Percentiles rank a stretch among this genome's conserved stretches.
phyloP scores from a whole-genome alignment of 164 flowering plant genomes.

The Kalanchoe fedtschenkoi region DNA sequence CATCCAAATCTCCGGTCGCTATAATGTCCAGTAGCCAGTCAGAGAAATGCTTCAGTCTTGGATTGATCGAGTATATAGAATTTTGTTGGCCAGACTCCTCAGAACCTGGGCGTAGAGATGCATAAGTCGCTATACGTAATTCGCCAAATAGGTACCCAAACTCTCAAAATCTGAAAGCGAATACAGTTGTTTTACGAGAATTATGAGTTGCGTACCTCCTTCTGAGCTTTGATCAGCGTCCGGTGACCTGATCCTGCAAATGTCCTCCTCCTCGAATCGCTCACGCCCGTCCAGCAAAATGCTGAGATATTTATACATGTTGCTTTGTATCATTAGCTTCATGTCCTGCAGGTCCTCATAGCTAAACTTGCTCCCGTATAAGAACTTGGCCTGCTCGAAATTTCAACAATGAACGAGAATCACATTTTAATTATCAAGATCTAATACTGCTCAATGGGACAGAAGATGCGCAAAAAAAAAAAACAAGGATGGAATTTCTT shows the following conservation, averaged over 20 bases:
- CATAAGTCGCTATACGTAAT: neutral
- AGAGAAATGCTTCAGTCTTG: slow-evolving; percentile 86
- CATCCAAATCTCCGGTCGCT: slow-evolving; percentile 96
- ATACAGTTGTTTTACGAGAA: neutral
- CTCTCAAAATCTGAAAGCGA: too few species aligned
- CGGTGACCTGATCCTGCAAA: slow-evolving; percentile 19
- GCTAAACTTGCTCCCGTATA: slow-evolving; percentile 69
- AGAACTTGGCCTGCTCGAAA: slow-evolving; percentile 65
- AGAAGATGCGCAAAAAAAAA: too few species aligned
- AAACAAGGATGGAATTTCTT: too few species aligned
- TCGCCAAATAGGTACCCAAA: too few species aligned
- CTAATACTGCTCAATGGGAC: neutral
- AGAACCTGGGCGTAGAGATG: slow-evolving; percentile 31
- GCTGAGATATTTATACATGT: slow-evolving; percentile 90
- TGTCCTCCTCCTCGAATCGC: slow-evolving; percentile 88
- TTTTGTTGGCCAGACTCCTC: slow-evolving; percentile 24
- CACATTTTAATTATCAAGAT: too few species aligned
- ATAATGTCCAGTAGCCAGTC: slow-evolving; percentile 97
- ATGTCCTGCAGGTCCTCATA: slow-evolving; percentile 72
- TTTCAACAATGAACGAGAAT: too few species aligned
- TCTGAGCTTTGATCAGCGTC: slow-evolving; percentile 23
- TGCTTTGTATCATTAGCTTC: slow-evolving; percentile 94
- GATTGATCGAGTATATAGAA: slow-evolving; percentile 75
- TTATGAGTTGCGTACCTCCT: slow-evolving; percentile 27
- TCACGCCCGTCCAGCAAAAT: slow-evolving; percentile 91